Percentiles rank a stretch among this genome's conserved stretches.
Evolutionary conservation across 202 grass and related monocot genomes (phyloP).

Genomic region (Carex arenaria): DNA sequence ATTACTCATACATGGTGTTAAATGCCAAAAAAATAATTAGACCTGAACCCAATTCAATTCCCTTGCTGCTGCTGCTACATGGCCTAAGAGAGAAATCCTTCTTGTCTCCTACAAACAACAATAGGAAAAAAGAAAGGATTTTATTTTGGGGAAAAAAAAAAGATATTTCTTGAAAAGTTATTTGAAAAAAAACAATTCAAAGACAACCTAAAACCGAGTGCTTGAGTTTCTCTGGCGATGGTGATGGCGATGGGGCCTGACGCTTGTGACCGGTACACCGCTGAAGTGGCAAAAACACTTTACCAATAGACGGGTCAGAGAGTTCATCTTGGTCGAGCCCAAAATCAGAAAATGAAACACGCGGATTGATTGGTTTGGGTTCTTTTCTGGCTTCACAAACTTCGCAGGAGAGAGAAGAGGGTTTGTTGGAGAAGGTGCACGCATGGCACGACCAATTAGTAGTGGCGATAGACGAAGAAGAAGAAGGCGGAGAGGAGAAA

Average conservation of each 20-base stretch:
- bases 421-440: slow-evolving; percentile 25
- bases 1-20: background rate
- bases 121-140: background rate
- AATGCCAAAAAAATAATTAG: background rate
- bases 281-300: slow-evolving; percentile 24
- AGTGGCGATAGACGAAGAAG: background rate
- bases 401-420: slow-evolving; percentile 18
- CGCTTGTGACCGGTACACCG: slow-evolving; percentile 11
- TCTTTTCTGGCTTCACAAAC: slow-evolving; percentile 14
- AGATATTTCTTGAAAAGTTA: background rate
- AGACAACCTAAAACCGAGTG: background rate
- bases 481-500: background rate
- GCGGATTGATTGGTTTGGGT: background rate
- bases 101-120: slow-evolving; percentile 1
- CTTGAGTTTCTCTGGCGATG: slow-evolving; percentile 1
- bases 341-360: background rate
- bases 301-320: slow-evolving; percentile 9
- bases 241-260: background rate
- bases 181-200: background rate
- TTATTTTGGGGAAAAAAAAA: background rate
- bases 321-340: slow-evolving; percentile 22
- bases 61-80: slow-evolving; percentile 10
- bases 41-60: slow-evolving; percentile 25
- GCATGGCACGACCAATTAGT: slow-evolving; percentile 6
- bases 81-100: slow-evolving; percentile 17